phyloP scores from a whole-genome alignment of 2,329 filamentous ascomycete species.

The Phaeosphaeriaceae sp. region DNA sequence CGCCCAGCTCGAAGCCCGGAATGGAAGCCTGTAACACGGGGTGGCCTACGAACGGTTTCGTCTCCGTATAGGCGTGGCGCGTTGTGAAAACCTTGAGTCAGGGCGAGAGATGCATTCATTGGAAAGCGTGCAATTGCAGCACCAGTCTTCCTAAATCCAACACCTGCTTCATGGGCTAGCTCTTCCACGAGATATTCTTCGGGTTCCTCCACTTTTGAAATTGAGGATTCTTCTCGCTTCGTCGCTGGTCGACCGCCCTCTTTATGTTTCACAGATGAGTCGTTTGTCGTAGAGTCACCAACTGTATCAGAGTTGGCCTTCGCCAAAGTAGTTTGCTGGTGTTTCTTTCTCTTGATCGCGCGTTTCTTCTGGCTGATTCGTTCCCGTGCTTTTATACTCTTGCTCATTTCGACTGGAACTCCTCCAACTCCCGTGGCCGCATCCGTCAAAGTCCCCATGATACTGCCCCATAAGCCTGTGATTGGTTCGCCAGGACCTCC shows the following conservation, averaged over 20 bases:
- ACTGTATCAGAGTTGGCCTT: slow-evolving; percentile 21
- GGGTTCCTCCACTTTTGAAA: slow-evolving; percentile 43
- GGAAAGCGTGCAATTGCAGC: slow-evolving; percentile 63
- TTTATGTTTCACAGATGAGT: slow-evolving; percentile 5
- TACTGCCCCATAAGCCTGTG: slow-evolving; percentile 67
- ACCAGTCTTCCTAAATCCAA: slow-evolving; percentile 59
- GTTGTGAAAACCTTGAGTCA: slow-evolving; percentile 75
- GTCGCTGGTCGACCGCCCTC: slow-evolving; percentile 22
- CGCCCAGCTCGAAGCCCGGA: slow-evolving; percentile 67
- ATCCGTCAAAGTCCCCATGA: slow-evolving; percentile 64
- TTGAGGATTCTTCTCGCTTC: slow-evolving; percentile 28
- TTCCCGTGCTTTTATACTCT: slow-evolving; percentile 62
- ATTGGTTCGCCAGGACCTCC: slow-evolving; percentile 76
- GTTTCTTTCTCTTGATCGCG: slow-evolving; percentile 37
- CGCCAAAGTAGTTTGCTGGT: slow-evolving; percentile 28
- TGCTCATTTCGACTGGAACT: slow-evolving; percentile 67
- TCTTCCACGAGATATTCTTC: slow-evolving; percentile 43
- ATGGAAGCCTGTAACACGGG: slow-evolving; percentile 68
- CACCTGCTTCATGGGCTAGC: slow-evolving; percentile 57
- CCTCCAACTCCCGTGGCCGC: slow-evolving; percentile 68
- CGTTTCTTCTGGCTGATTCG: slow-evolving; percentile 58
- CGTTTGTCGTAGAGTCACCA: slow-evolving; percentile 21
- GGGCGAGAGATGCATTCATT: slow-evolving; percentile 65
- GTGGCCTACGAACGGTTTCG: slow-evolving; percentile 68
- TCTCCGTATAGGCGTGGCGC: slow-evolving; percentile 74